A percentile compares a stretch with the other conserved stretches of the same genome.
Evolutionary conservation across 1,284 basidiomycete species (phyloP).

Genomic region (Leucoagaricus sp.): DNA sequence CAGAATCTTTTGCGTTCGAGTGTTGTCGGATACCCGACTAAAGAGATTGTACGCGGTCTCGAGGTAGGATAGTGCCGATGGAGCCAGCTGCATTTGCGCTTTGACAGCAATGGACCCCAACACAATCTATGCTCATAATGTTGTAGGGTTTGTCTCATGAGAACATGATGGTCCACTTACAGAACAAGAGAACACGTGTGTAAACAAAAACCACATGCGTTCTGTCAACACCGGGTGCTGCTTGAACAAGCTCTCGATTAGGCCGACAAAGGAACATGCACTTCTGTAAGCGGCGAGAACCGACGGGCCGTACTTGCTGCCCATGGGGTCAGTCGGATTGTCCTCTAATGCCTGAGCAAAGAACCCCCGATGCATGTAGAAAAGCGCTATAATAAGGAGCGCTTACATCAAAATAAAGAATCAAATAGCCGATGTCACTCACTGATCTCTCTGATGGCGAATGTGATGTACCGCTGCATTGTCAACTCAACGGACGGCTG

Average conservation of each 20-base stretch:
- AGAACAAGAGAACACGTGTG: slow-evolving; percentile 72
- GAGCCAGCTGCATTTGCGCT: slow-evolving; percentile 59
- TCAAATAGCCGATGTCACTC: slow-evolving; percentile 20
- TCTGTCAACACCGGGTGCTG: slow-evolving; percentile 64
- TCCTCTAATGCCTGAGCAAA: slow-evolving; percentile 71
- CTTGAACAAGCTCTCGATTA: slow-evolving; percentile 62
- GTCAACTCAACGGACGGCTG: slow-evolving; percentile 54
- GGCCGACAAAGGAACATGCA: slow-evolving; percentile 65
- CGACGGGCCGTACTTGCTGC: slow-evolving; percentile 68
- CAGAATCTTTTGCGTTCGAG: slow-evolving; percentile 58
- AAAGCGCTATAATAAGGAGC: slow-evolving; percentile 45
- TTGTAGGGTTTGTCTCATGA: too few species aligned
- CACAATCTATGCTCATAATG: slow-evolving; percentile 67
- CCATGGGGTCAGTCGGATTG: slow-evolving; percentile 60
- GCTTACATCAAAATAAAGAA: slow-evolving; percentile 9
- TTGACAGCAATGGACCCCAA: slow-evolving; percentile 68
- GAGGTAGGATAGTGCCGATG: slow-evolving; percentile 61
- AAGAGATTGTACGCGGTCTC: slow-evolving; percentile 64
- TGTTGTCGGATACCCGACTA: slow-evolving; percentile 48
- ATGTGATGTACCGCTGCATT: slow-evolving; percentile 64
- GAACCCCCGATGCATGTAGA: slow-evolving; percentile 74
- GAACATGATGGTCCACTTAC: slow-evolving; percentile 42
- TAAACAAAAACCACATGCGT: slow-evolving; percentile 73
- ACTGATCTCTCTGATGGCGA: slow-evolving; percentile 69
- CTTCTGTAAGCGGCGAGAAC: slow-evolving; percentile 67